Conservation (phyloP, 2,329 filamentous ascomycete species). For the Plectosphaerella cucumerina region DNA sequence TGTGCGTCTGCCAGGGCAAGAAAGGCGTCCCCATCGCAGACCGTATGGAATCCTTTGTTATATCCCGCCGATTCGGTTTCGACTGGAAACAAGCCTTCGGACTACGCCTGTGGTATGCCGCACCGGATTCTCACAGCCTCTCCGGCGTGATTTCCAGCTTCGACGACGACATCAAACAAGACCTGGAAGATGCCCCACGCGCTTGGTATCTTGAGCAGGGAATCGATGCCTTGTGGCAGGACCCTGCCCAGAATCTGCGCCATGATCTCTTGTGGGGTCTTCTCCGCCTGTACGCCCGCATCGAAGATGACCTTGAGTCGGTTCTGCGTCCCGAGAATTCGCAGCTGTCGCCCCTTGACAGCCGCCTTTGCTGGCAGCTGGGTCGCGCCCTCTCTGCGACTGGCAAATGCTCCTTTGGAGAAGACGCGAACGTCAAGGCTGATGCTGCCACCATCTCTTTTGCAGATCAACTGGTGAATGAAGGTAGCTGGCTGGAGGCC, state of each 20-base stretch:
- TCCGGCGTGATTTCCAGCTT: slow-evolving; percentile 71
- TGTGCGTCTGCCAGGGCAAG: slow-evolving; percentile 77
- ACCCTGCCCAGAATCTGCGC: slow-evolving; percentile 51
- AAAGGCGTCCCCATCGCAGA: slow-evolving; percentile 72
- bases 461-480: slow-evolving; percentile 56
- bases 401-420: slow-evolving; percentile 47
- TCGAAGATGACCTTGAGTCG: slow-evolving; percentile 56
- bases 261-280: slow-evolving; percentile 87
- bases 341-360: slow-evolving; percentile 69
- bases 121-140: slow-evolving; percentile 62
- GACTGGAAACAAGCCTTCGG: slow-evolving; percentile 95
- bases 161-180: slow-evolving; percentile 66
- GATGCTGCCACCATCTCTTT: slow-evolving; percentile 66
- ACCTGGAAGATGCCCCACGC: slow-evolving; percentile 67
- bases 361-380: slow-evolving; percentile 80
- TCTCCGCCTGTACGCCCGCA: slow-evolving; percentile 72
- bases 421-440: slow-evolving; percentile 53
- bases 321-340: slow-evolving; percentile 73
- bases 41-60: slow-evolving; percentile 71
- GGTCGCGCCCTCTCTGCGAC: slow-evolving; percentile 59
- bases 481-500: slow-evolving; percentile 65
- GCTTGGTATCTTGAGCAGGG: slow-evolving; percentile 65
- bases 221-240: slow-evolving; percentile 55
- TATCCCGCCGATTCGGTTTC: slow-evolving; percentile 78
- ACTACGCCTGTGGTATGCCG: slow-evolving; percentile 85